Evolutionary conservation across 148 eudicot species (phyloP).

Genomic region (Rhododendron mucronatum): DNA sequence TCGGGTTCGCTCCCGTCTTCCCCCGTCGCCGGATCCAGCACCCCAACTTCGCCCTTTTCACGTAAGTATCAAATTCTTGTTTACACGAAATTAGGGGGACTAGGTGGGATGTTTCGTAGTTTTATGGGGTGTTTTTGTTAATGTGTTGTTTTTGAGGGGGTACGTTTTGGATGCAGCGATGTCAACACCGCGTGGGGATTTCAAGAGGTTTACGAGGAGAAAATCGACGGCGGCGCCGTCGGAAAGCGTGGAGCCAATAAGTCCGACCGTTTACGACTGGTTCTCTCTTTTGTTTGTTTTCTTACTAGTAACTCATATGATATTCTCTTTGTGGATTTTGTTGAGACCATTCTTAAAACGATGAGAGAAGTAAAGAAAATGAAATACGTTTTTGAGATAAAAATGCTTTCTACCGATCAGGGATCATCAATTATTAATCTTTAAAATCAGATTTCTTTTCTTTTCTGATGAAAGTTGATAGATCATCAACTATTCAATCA

Average conservation of each 20-base stretch:
- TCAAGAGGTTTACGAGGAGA: conserved; percentile 43
- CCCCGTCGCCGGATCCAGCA: conserved; percentile 32
- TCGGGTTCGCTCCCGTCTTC: conserved; percentile 43
- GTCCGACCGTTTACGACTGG: conserved; percentile 66
- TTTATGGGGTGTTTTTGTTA: neutral
- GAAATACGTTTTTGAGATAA: no score
- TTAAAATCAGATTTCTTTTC: no score
- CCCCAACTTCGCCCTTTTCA: conserved; percentile 49
- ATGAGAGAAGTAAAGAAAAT: no score
- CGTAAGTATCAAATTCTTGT: conserved; percentile 17
- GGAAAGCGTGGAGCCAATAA: conserved; percentile 26
- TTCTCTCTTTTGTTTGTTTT: conserved; percentile 7
- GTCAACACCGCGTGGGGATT: conserved; percentile 32
- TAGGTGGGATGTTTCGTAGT: neutral
- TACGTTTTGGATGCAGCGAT: conserved; percentile 23
- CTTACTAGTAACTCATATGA: neutral
- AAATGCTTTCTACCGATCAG: no score
- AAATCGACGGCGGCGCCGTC: conserved; percentile 24
- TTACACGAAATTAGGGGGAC: no score
- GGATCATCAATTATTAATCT: no score
- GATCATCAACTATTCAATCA: no score
- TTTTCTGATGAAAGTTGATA: no score
- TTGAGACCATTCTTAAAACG: neutral
- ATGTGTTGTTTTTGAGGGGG: neutral
- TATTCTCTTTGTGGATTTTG: neutral